These are phyloP conservation scores for Wickerhamomyces subpelliculosus DNA, from an alignment of 805 yeast species.

Conservation along the genomic window DNA sequence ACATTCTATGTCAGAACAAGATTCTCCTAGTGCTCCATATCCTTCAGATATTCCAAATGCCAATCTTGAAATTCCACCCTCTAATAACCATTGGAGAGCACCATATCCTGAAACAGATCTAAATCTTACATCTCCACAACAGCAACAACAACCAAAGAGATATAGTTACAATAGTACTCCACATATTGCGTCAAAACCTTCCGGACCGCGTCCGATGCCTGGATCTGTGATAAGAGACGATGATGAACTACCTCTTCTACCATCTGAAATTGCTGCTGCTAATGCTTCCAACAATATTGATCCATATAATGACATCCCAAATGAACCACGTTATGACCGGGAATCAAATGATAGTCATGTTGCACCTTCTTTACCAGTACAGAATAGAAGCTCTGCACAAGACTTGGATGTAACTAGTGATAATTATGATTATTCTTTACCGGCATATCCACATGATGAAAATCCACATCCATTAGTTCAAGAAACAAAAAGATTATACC, in stretches of 20 bases:
- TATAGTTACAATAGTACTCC: background rate
- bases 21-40: constrained; percentile 11
- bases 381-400: too few species aligned
- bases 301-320: too few species aligned
- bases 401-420: background rate
- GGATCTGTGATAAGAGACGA: background rate
- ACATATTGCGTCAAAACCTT: constrained; percentile 7
- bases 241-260: background rate
- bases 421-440: background rate
- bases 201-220: constrained; percentile 24
- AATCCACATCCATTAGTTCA: background rate
- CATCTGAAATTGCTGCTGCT: constrained; percentile 1
- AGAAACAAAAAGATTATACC: background rate
- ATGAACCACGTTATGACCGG: background rate
- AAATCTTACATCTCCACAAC: too few species aligned
- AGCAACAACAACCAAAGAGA: too few species aligned
- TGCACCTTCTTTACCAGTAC: constrained; percentile 9
- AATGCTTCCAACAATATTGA: background rate
- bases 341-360: constrained; percentile 4
- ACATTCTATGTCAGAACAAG: background rate
- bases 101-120: constrained; percentile 13
- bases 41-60: constrained; percentile 10
- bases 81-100: constrained; percentile 1
- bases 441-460: constrained; percentile 1
- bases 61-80: constrained; percentile 1